Percentiles rank a stretch among this genome's conserved stretches.
phyloP scores from a whole-genome alignment of 768 basidiomycete species.

The Amanita pallidorosea region DNA sequence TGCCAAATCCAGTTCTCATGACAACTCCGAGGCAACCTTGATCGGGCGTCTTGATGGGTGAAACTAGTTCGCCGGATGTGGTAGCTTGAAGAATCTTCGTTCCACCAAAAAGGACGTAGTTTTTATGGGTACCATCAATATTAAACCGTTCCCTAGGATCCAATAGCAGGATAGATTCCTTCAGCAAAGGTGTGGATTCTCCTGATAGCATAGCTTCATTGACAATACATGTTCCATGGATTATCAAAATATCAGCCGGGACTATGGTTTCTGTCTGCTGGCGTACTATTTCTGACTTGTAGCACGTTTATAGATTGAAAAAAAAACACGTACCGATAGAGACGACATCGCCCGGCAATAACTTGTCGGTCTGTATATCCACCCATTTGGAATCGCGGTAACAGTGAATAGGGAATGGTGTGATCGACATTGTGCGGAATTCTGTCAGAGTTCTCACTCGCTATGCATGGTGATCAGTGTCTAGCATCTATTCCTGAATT shows the following conservation, averaged over 20 bases:
- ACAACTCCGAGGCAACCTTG: conserved; percentile 89
- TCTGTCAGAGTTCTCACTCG: conserved; percentile 90
- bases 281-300: conserved; percentile 32
- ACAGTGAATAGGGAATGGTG: conserved; percentile 79
- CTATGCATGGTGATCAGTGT: conserved; percentile 25
- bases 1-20: conserved; percentile 93
- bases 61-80: conserved; percentile 34
- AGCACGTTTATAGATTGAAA: not conserved
- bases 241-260: conserved; percentile 88
- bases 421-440: conserved; percentile 94
- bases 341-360: conserved; percentile 89
- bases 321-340: conserved; percentile 43
- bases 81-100: conserved; percentile 93
- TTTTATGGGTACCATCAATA: conserved; percentile 80
- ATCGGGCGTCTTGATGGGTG: conserved; percentile 67
- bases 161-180: conserved; percentile 86
- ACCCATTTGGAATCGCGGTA: conserved; percentile 76
- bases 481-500: not conserved
- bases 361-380: conserved; percentile 70
- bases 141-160: conserved; percentile 69
- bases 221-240: conserved; percentile 89
- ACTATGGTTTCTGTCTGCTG: conserved; percentile 75
- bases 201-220: conserved; percentile 99
- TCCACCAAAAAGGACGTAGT: conserved; percentile 84
- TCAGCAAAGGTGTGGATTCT: conserved; percentile 93